These are phyloP conservation scores for Epichloe bromicola DNA, from an alignment of 2,329 filamentous ascomycete genomes.

Conservation along the genomic window DNA sequence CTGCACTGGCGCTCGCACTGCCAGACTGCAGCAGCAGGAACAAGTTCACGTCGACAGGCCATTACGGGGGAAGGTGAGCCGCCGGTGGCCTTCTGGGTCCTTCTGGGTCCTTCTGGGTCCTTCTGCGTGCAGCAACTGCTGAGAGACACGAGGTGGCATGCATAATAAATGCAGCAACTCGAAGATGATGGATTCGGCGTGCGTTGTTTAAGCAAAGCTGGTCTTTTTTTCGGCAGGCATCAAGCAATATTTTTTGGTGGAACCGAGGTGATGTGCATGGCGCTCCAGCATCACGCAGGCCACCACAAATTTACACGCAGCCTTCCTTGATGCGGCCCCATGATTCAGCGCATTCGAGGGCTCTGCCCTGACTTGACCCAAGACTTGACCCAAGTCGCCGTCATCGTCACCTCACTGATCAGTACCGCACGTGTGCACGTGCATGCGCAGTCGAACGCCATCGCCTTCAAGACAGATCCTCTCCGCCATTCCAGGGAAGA, in stretches of 20 bases:
- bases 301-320: too few relatives aligned
- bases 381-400: neutral
- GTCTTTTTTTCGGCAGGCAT: neutral
- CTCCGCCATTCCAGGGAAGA: too few relatives aligned
- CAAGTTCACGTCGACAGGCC: neutral
- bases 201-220: neutral
- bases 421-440: too few relatives aligned
- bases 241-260: too few relatives aligned
- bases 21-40: neutral
- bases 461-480: too few relatives aligned
- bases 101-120: neutral
- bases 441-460: neutral
- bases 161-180: neutral
- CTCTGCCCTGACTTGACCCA: neutral
- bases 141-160: neutral
- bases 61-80: slow-evolving; percentile 1
- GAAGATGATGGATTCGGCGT: neutral
- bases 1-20: too few relatives aligned
- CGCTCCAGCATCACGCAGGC: neutral
- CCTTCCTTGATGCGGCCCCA: too few relatives aligned
- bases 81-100: neutral
- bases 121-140: too few relatives aligned
- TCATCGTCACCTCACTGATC: neutral
- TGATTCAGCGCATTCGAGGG: neutral
- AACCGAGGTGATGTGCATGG: too few relatives aligned